Evolutionary conservation across 2,329 filamentous ascomycete genomes (phyloP), one percentile per base, ranked within the genome.

Genomic region (Xylariales sp.): DNA sequence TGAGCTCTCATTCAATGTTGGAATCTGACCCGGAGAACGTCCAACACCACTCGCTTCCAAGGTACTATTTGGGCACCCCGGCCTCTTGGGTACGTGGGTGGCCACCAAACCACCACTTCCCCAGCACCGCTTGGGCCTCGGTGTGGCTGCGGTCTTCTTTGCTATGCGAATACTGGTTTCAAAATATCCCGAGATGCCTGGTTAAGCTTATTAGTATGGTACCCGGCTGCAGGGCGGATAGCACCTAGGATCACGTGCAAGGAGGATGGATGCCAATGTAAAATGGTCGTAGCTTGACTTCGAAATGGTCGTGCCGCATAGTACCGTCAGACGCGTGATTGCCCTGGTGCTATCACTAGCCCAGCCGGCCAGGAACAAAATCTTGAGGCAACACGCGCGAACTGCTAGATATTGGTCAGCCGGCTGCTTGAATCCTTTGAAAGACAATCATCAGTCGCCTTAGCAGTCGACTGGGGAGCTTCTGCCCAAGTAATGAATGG

Each of bases 301-400:
- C 16, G 16, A 45, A 39, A 49, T 23, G 49, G 41, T n/a, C 39
- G 48, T 62, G 53, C 53, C n/a, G 48, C 41, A 57, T 14, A 48
- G 54, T 64, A 34, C 16, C 34, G 34, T 34, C 34, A 9, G 30
- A 18, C 39, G 23, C 36, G 6, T 64, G 50, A 67, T 67, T 67
- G 65, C 65, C 52, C 52, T 16, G 30, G 12, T 23, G 32, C 23
- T 8, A 5, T 18, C 34, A 39, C 30, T n/a, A 53, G 16, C 6
- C 28, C 8, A 41, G 8, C 12, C 46, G 53, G 34, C 6, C 34
- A 36, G 56, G 36, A 23, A n/a, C 12, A 14, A 43, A 18, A 8
- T 23, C 14, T 4, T 16, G 16, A 39, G 12, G 12, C 6, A 14
- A 50, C 8, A 41, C 23, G 1, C 6, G 41, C 3, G 12, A 23